Percentiles rank a stretch among this genome's conserved stretches.
Evolutionary conservation across 768 basidiomycete genomes (phyloP).

Genomic region (Termitomyces sp.): DNA sequence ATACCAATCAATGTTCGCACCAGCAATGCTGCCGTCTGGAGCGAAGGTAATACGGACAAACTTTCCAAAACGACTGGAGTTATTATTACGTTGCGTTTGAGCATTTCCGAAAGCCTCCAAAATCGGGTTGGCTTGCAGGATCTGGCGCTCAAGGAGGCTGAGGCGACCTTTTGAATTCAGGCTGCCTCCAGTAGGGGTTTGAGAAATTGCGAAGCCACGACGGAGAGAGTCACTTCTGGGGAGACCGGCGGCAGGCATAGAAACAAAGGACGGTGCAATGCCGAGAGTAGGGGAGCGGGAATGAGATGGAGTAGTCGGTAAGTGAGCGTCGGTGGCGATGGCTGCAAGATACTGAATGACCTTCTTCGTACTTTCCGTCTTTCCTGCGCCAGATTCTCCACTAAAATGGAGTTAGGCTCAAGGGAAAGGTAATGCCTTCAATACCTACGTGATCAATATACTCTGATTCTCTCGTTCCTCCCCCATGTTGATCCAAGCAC

Average conservation of each 20-base stretch:
- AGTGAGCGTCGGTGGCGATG: slow-evolving; percentile 81
- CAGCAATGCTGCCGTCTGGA: slow-evolving; percentile 89
- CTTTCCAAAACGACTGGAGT: slow-evolving; percentile 98
- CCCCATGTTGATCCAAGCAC: slow-evolving; percentile 98
- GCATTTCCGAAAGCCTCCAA: slow-evolving; percentile 98
- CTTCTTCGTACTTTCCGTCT: slow-evolving; percentile 99
- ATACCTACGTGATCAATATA: slow-evolving; percentile 90
- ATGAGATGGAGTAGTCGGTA: slow-evolving; percentile 51
- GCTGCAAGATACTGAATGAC: slow-evolving; percentile 99
- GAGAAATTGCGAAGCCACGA: slow-evolving; percentile 43
- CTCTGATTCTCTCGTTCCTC: slow-evolving; percentile 97
- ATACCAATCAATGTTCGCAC: slow-evolving; percentile 99
- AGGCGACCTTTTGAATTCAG: slow-evolving; percentile 68
- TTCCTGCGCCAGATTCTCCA: slow-evolving; percentile 98
- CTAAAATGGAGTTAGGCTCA: slow-evolving; percentile 33
- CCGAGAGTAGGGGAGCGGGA: slow-evolving; percentile 62
- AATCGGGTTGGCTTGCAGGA: slow-evolving; percentile 95
- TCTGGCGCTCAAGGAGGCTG: slow-evolving; percentile 91
- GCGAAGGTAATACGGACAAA: slow-evolving; percentile 96
- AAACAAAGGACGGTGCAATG: slow-evolving; percentile 38
- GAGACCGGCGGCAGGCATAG: slow-evolving; percentile 63
- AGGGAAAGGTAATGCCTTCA: not conserved
- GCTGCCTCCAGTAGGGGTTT: slow-evolving; percentile 39
- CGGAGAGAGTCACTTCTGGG: slow-evolving; percentile 62
- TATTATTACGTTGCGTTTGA: slow-evolving; percentile 97